Percentiles rank a stretch among this genome's conserved stretches.
Evolutionary conservation across 768 basidiomycete species (phyloP).

Genomic region (Mycena haematopus): DNA sequence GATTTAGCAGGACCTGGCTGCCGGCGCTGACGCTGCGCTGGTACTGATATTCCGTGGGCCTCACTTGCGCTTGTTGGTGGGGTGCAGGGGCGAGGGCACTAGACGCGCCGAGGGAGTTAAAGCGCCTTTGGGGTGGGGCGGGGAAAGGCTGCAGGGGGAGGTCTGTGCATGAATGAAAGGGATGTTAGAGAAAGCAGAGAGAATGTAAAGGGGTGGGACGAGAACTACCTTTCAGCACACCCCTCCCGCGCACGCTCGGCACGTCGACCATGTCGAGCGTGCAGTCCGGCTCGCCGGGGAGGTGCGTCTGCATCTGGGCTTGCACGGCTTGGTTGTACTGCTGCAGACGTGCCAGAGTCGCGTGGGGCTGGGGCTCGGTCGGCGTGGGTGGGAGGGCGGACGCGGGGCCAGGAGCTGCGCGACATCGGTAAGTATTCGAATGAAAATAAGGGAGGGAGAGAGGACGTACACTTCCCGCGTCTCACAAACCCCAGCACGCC

Average conservation of each 20-base stretch:
- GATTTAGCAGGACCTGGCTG: slow-evolving; percentile 5
- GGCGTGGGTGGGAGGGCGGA: slow-evolving; percentile 15
- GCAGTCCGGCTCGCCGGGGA: slow-evolving; percentile 28
- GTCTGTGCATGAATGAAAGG: slow-evolving; percentile 9
- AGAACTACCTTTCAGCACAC: slow-evolving; percentile 7
- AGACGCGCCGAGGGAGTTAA: slow-evolving; percentile 63
- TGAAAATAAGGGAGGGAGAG: neutral
- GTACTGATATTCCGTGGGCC: slow-evolving; percentile 4
- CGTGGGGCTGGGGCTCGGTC: slow-evolving; percentile 4
- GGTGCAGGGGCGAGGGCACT: slow-evolving; percentile 15
- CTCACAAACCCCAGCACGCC: slow-evolving; percentile 34
- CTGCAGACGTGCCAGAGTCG: neutral
- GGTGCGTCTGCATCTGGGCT: slow-evolving; percentile 7
- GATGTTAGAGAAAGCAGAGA: too few relatives aligned
- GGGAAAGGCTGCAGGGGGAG: slow-evolving; percentile 26
- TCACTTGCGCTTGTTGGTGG: neutral
- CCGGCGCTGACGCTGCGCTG: slow-evolving; percentile 35
- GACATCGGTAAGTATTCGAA: neutral
- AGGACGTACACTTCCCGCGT: slow-evolving; percentile 51
- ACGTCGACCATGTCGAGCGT: slow-evolving; percentile 31
- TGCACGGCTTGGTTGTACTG: neutral
- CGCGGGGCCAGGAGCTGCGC: slow-evolving; percentile 18
- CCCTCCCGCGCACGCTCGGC: slow-evolving; percentile 24
- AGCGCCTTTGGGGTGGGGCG: slow-evolving; percentile 50
- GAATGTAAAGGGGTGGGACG: neutral